phyloP scores from a whole-genome alignment of 1,284 basidiomycete genomes.

The Cryptococcus sp. region DNA sequence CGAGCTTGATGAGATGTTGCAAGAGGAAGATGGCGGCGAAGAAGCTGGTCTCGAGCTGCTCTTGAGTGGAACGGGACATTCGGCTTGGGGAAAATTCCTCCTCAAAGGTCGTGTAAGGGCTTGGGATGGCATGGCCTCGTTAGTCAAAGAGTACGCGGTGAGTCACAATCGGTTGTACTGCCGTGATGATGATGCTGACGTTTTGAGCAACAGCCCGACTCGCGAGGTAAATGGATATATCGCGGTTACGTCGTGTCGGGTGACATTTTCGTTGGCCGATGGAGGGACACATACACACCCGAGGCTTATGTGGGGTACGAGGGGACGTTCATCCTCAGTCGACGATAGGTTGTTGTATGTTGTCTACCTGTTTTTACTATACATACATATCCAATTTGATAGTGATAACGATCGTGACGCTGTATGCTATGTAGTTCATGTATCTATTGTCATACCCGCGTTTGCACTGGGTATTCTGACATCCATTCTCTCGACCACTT shows the following conservation, averaged over 20 bases:
- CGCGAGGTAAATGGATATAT: conserved; percentile 58
- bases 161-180: conserved; percentile 20
- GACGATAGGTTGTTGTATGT: conserved; percentile 33
- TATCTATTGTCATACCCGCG: conserved; percentile 14
- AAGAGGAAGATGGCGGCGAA: conserved; percentile 22
- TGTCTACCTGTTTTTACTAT: not conserved
- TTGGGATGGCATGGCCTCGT: conserved; percentile 58
- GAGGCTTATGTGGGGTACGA: conserved; percentile 53
- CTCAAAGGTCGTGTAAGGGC: conserved; percentile 55
- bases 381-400: not conserved
- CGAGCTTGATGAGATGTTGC: conserved; percentile 35
- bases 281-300: conserved; percentile 53
- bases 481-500: conserved; percentile 58
- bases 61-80: conserved; percentile 57
- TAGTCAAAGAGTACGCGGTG: conserved; percentile 58
- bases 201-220: conserved; percentile 45
- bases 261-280: conserved; percentile 50
- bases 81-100: conserved; percentile 58
- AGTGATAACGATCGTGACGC: not conserved
- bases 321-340: conserved; percentile 53
- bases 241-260: conserved; percentile 53
- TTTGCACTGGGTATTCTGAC: conserved; percentile 22
- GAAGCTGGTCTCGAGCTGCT: conserved; percentile 51
- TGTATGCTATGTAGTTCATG: not conserved
- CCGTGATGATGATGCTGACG: not conserved